Evolutionary conservation across 1,139 yeast genomes (phyloP).

Genomic region (Waltiozyma sp.): DNA sequence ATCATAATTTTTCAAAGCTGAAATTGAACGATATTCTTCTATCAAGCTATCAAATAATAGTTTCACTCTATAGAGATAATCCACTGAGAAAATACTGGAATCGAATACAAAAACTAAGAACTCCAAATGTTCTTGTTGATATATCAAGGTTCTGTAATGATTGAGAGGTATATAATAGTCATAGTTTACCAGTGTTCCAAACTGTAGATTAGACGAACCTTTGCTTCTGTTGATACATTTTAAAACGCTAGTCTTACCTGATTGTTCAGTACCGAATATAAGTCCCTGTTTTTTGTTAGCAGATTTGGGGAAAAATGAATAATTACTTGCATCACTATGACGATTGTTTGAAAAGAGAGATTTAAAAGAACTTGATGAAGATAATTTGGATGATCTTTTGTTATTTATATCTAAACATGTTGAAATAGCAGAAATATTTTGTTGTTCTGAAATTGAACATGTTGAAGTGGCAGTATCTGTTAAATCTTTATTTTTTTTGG

Average conservation of each 20-base stretch:
- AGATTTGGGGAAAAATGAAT: not conserved
- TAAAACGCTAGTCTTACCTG: not conserved
- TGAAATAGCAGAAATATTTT: no score
- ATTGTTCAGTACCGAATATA: not conserved
- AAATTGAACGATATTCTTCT: not conserved
- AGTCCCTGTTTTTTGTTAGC: not conserved
- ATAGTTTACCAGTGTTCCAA: not conserved
- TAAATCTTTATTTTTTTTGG: no score
- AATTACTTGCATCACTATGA: not conserved
- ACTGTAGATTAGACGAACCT: not conserved
- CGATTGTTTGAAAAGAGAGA: not conserved
- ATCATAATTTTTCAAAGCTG: not conserved
- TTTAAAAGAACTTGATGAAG: not conserved
- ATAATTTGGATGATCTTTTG: no score
- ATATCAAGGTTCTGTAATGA: not conserved
- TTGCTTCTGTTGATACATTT: not conserved
- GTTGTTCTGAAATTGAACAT: no score
- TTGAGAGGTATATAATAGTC: not conserved
- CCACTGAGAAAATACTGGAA: slow-evolving; percentile 7
- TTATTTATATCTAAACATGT: no score
- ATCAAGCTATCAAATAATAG: not conserved
- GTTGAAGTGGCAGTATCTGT: no score
- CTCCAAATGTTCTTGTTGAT: not conserved
- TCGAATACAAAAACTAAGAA: slow-evolving; percentile 12
- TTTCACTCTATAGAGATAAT: not conserved